phyloP scores from a whole-genome alignment of 805 yeast genomes.

The Metschnikowia shivogae region DNA sequence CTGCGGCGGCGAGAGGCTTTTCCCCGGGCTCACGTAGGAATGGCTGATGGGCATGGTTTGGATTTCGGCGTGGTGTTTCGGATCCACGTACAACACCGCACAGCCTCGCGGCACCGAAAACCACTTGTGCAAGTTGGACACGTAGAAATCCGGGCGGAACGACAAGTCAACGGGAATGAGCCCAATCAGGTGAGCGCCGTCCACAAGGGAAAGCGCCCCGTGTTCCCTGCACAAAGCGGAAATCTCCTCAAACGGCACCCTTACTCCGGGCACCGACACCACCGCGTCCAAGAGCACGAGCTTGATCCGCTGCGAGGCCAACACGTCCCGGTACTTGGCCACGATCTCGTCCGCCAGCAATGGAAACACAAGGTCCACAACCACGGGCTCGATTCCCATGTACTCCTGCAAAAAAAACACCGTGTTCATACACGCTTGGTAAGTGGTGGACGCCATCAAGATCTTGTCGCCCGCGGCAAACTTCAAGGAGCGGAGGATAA shows the following conservation, averaged over 20 bases:
- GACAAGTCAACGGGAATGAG: slow-evolving; percentile 41
- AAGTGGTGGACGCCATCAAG: slow-evolving; percentile 46
- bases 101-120: slow-evolving; percentile 52
- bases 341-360: slow-evolving; percentile 22
- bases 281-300: slow-evolving; percentile 55
- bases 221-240: slow-evolving; percentile 43
- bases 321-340: slow-evolving; percentile 19
- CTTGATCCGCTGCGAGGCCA: slow-evolving; percentile 23
- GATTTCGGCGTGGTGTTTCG: slow-evolving; percentile 44
- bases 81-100: slow-evolving; percentile 56
- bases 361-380: slow-evolving; percentile 16
- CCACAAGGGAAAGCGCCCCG: slow-evolving; percentile 52
- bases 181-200: slow-evolving; percentile 73
- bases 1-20: slow-evolving; percentile 18
- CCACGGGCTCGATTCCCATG: slow-evolving; percentile 22
- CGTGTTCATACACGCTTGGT: slow-evolving; percentile 53
- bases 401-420: slow-evolving; percentile 37
- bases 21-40: slow-evolving; percentile 35
- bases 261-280: slow-evolving; percentile 60
- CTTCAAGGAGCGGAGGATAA: slow-evolving; percentile 51
- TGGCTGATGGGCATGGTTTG: slow-evolving; percentile 61
- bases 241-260: slow-evolving; percentile 52
- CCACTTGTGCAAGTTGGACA: slow-evolving; percentile 72
- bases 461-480: slow-evolving; percentile 50
- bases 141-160: slow-evolving; percentile 55